Evolutionary conservation across 306 rosid genomes (phyloP).

Genomic region (Fragaria nilgerrensis): DNA sequence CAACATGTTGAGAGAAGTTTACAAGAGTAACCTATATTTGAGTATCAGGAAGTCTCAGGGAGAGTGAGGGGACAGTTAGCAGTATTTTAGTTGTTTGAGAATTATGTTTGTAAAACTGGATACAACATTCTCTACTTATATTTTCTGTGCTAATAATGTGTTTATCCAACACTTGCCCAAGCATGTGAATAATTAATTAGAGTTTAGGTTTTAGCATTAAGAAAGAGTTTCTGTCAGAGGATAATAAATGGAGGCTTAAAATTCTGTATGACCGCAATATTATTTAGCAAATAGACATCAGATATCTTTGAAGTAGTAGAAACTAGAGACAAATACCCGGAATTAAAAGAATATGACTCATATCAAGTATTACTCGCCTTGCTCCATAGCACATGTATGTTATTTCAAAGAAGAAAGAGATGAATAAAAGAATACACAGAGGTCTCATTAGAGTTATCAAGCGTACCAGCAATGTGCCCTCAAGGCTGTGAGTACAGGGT

Average conservation of each 20-base stretch:
- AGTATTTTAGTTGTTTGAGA: neutral
- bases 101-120: neutral
- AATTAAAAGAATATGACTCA: too few species aligned
- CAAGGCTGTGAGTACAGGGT: conserved; percentile 11
- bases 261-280: neutral
- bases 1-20: neutral
- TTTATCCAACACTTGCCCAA: neutral
- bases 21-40: neutral
- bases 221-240: neutral
- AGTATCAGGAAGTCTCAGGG: neutral
- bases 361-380: neutral
- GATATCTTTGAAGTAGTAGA: neutral
- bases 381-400: neutral
- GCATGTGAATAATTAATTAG: neutral
- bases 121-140: neutral
- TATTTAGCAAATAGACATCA: neutral
- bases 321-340: neutral
- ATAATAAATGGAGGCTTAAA: neutral
- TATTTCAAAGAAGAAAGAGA: neutral
- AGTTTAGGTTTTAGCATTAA: neutral
- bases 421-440: neutral
- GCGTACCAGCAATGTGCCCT: conserved; percentile 10
- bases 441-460: conserved; percentile 2
- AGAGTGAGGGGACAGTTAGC: neutral
- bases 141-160: neutral